Evolutionary conservation across 2,329 filamentous ascomycete genomes (phyloP).

Genomic region (Chaetomiaceae sp.): DNA sequence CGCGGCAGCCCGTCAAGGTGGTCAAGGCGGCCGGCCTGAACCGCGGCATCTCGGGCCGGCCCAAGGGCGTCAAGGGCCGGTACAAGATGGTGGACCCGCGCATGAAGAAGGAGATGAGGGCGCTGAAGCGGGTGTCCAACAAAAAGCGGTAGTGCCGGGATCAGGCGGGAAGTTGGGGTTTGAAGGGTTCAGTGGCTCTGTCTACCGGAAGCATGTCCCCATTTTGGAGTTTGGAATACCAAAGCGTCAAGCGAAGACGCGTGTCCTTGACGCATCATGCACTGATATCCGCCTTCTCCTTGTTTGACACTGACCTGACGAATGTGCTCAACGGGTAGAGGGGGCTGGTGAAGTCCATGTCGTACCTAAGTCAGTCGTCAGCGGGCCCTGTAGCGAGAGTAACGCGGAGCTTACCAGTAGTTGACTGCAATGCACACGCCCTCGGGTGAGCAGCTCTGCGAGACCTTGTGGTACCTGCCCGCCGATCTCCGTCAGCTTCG

Average conservation of each 20-base stretch:
- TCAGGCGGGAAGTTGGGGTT: not conserved
- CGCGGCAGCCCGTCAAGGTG: constrained; percentile 73
- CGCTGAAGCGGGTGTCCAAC: constrained; percentile 71
- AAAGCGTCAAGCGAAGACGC: not conserved
- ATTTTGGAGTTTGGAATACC: constrained; percentile 3
- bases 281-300: constrained; percentile 1
- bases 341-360: constrained; percentile 68
- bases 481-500: not conserved
- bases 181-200: not conserved
- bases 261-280: not conserved
- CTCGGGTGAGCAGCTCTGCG: constrained; percentile 61
- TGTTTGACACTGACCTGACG: constrained; percentile 34
- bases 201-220: not conserved
- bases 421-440: constrained; percentile 74
- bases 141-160: constrained; percentile 35
- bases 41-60: constrained; percentile 76
- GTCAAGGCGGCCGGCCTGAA: constrained; percentile 84
- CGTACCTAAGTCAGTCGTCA: constrained; percentile 51
- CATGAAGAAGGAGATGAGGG: constrained; percentile 93
- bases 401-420: constrained; percentile 57
- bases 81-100: constrained; percentile 96
- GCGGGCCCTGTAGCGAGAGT: not conserved
- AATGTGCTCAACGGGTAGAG: constrained; percentile 59
- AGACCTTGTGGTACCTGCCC: constrained; percentile 71
- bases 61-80: constrained; percentile 86